Conservation (phyloP, 805 yeast species). For the Candida michaelii region DNA sequence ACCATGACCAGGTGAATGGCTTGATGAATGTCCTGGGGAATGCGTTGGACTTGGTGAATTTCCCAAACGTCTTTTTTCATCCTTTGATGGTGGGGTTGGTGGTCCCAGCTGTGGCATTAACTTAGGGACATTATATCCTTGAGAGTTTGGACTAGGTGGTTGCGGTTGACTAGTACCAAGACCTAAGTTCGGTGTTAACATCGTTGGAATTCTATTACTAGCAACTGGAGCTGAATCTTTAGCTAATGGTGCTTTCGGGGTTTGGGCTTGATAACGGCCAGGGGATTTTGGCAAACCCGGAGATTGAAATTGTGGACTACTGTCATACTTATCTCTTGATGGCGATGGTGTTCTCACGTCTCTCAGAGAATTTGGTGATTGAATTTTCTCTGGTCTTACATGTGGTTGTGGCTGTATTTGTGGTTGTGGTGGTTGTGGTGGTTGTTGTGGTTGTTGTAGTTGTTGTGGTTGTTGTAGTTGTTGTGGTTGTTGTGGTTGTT, state of each 20-base stretch:
- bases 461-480: too few relatives aligned
- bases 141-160: slow-evolving; percentile 3
- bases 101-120: slow-evolving; percentile 1
- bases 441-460: too few relatives aligned
- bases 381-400: background rate
- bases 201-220: slow-evolving; percentile 7
- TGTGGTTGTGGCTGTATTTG: too few relatives aligned
- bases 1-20: background rate
- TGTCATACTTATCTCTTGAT: background rate
- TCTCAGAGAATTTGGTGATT: background rate
- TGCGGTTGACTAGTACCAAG: background rate
- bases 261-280: slow-evolving; percentile 3
- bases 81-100: slow-evolving; percentile 7
- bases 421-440: too few relatives aligned
- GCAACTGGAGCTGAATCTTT: slow-evolving; percentile 3
- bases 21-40: background rate
- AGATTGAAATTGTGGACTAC: background rate
- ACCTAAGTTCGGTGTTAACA: slow-evolving; percentile 6
- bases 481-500: too few relatives aligned
- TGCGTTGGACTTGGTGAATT: background rate
- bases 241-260: background rate
- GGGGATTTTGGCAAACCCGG: background rate
- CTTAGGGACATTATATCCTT: background rate
- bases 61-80: too few relatives aligned
- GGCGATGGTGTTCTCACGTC: slow-evolving; percentile 4